phyloP scores from a whole-genome alignment of 139 green algal species.

The Edaphochlamys debaryana region DNA sequence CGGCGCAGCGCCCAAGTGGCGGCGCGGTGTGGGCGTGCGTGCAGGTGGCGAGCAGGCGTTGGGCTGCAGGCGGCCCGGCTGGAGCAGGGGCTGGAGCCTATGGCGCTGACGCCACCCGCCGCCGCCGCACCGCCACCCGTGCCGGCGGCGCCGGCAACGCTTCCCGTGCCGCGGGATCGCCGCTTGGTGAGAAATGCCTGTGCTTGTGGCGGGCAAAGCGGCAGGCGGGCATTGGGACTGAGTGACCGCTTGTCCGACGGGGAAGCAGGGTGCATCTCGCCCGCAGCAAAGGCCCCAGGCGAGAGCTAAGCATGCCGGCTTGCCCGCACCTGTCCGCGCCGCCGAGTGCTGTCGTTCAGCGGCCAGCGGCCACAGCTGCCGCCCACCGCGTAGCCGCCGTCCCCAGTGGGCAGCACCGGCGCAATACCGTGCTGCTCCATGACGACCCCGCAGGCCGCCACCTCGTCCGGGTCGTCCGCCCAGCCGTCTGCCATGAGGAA shows the following conservation, averaged over 20 bases:
- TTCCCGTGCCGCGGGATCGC: not conserved
- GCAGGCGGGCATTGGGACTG: not conserved
- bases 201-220: not conserved
- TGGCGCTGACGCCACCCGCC: not conserved
- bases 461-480: not conserved
- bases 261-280: not conserved
- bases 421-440: not conserved
- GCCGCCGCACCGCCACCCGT: not conserved
- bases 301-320: not conserved
- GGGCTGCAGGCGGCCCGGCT: slow-evolving; percentile 22
- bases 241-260: not conserved
- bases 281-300: not conserved
- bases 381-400: not conserved
- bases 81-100: not conserved
- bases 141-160: not conserved
- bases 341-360: slow-evolving; percentile 3
- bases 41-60: slow-evolving; percentile 1
- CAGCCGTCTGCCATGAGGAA: slow-evolving; percentile 33
- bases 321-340: not conserved
- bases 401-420: slow-evolving; percentile 19
- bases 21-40: not conserved
- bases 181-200: not conserved
- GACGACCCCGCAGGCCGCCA: slow-evolving; percentile 5
- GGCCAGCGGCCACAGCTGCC: slow-evolving; percentile 32
- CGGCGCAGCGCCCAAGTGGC: slow-evolving; percentile 1